phyloP scores from a whole-genome alignment of 495 filamentous ascomycete species.

The Pseudomonodictys pantanalensis region DNA sequence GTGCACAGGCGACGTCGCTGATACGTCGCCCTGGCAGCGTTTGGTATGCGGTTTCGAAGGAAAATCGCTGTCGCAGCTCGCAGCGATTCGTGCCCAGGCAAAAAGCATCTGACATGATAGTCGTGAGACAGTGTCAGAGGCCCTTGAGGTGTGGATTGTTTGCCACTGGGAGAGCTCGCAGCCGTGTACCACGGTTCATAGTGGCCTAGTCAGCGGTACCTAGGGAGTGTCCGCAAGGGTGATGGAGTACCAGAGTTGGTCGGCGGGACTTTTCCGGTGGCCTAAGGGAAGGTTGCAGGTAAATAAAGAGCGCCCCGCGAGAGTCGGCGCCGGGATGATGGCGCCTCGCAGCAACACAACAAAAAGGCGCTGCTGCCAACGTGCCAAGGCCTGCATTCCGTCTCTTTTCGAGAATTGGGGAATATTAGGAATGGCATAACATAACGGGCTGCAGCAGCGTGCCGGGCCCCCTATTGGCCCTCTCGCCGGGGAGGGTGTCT shows the following conservation, averaged over 20 bases:
- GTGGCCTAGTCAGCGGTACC: no score
- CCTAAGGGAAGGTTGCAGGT: neutral
- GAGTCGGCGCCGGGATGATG: no score
- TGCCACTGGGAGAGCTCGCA: no score
- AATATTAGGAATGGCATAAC: slow-evolving; percentile 14
- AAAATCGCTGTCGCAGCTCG: no score
- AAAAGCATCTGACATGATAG: neutral
- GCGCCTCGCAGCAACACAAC: neutral
- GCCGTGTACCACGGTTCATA: no score
- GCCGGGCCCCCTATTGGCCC: neutral
- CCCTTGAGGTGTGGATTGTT: no score
- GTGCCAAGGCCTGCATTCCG: slow-evolving; percentile 4
- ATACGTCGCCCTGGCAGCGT: slow-evolving; percentile 10
- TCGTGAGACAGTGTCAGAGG: no score
- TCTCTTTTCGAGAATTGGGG: slow-evolving; percentile 9
- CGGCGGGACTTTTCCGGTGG: no score
- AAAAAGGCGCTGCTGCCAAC: neutral
- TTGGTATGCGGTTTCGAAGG: slow-evolving; percentile 10
- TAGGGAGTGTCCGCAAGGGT: no score
- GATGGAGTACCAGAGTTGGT: no score
- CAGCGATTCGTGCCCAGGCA: neutral
- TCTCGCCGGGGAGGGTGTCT: neutral
- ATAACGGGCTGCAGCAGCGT: slow-evolving; percentile 6
- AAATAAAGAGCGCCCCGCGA: neutral
- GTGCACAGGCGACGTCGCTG: neutral